phyloP scores from a whole-genome alignment of 345 rosid species.

The Camelina sativa region DNA sequence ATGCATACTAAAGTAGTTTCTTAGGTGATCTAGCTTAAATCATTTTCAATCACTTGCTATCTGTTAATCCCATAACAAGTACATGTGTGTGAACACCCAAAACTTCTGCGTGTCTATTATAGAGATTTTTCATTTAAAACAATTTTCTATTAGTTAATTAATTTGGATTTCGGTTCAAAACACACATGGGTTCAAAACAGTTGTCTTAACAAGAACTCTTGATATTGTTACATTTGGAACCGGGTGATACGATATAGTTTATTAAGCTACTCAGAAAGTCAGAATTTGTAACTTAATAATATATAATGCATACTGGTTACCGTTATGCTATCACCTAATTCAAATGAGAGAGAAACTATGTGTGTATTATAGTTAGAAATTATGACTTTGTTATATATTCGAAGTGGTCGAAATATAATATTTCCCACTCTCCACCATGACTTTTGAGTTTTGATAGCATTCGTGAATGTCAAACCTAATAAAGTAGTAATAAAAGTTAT shows the following conservation, averaged over 20 bases:
- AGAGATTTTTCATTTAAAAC: too few species aligned
- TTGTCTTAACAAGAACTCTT: neutral
- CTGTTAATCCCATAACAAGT: too few species aligned
- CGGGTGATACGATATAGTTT: neutral
- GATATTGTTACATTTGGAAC: neutral
- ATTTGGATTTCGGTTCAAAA: neutral
- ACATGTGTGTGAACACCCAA: too few species aligned
- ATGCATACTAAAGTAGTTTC: too few species aligned
- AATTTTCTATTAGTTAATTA: too few species aligned
- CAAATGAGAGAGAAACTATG: neutral
- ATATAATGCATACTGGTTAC: neutral
- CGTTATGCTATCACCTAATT: conserved; percentile 2
- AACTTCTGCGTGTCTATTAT: too few species aligned
- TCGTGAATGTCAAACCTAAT: conserved; percentile 42
- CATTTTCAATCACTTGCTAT: too few species aligned
- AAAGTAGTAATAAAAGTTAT: conserved; percentile 33
- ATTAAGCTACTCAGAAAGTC: neutral
- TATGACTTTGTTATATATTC: neutral
- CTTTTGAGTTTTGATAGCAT: conserved; percentile 32
- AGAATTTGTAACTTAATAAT: neutral
- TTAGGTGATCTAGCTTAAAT: too few species aligned
- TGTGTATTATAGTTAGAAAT: neutral
- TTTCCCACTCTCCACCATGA: conserved; percentile 33
- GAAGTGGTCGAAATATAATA: conserved; percentile 9
- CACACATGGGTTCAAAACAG: too few species aligned